These are phyloP conservation scores for Solanum hybrid DNA, from an alignment of 305 asterid genomes.

Conservation along the genomic window DNA sequence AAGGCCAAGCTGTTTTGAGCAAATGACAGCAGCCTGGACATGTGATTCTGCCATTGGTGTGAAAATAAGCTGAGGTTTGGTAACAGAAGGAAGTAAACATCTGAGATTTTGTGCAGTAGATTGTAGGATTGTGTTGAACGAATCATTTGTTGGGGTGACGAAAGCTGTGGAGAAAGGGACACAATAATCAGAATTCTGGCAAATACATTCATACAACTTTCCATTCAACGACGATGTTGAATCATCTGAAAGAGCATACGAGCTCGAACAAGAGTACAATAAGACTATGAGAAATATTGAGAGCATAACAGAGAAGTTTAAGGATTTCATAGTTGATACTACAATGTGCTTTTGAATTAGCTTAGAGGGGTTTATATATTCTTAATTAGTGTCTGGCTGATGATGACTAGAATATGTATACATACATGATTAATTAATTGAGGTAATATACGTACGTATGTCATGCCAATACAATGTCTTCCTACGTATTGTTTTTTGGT, in stretches of 20 bases:
- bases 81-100: slow-evolving; percentile 35
- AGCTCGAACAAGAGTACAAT: slow-evolving; percentile 3
- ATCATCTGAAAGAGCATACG: slow-evolving; percentile 19
- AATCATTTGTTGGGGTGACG: slow-evolving; percentile 45
- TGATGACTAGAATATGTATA: background rate
- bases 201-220: slow-evolving; percentile 45
- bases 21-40: slow-evolving; percentile 50
- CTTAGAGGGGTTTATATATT: background rate
- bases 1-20: slow-evolving; percentile 36
- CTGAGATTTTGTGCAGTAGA: slow-evolving; percentile 68
- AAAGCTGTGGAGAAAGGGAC: slow-evolving; percentile 58
- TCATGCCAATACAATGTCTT: background rate
- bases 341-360: slow-evolving; percentile 1
- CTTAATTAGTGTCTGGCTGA: background rate
- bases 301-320: slow-evolving; percentile 15
- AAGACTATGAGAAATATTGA: slow-evolving; percentile 12
- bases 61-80: slow-evolving; percentile 65
- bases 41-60: slow-evolving; percentile 55
- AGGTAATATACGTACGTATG: background rate
- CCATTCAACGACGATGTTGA: slow-evolving; percentile 21
- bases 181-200: slow-evolving; percentile 51
- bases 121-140: slow-evolving; percentile 37
- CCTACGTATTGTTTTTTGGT: background rate
- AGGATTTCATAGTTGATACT: slow-evolving; percentile 20
- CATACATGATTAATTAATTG: background rate